phyloP scores from a whole-genome alignment of 2,329 filamentous ascomycete genomes.

The Karstenula rhodostoma region DNA sequence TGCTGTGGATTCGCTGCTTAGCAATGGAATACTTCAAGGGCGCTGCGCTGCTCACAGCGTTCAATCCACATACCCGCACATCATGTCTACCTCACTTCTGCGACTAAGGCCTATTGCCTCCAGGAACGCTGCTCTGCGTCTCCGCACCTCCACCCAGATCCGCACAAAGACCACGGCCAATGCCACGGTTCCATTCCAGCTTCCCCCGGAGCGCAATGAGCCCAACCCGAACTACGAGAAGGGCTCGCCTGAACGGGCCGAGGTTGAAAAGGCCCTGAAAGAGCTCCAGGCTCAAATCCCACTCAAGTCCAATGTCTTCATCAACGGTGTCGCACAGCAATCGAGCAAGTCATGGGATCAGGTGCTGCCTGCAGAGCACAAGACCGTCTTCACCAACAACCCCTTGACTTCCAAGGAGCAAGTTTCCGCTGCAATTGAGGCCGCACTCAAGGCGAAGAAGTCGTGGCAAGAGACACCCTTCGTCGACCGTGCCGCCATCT shows the following conservation, averaged over 20 bases:
- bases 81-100: slow-evolving; percentile 25
- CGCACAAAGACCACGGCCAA: slow-evolving; percentile 38
- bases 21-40: slow-evolving; percentile 14
- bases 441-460: slow-evolving; percentile 81
- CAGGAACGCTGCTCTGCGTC: slow-evolving; percentile 14
- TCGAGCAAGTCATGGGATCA: slow-evolving; percentile 35
- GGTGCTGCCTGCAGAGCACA: slow-evolving; percentile 60
- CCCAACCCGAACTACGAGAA: slow-evolving; percentile 40
- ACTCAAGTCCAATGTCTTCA: slow-evolving; percentile 35
- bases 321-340: slow-evolving; percentile 37
- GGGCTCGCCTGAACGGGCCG: slow-evolving; percentile 35
- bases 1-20: not conserved
- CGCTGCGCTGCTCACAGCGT: slow-evolving; percentile 5
- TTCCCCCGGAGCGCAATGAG: slow-evolving; percentile 39
- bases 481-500: slow-evolving; percentile 86
- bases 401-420: slow-evolving; percentile 79
- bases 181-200: slow-evolving; percentile 38
- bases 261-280: slow-evolving; percentile 36
- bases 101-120: slow-evolving; percentile 27
- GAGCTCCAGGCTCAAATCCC: slow-evolving; percentile 37
- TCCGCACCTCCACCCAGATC: slow-evolving; percentile 21
- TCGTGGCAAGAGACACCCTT: slow-evolving; percentile 88
- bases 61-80: slow-evolving; percentile 9
- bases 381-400: slow-evolving; percentile 77
- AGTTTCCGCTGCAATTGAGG: slow-evolving; percentile 78